Percentiles rank a stretch among this genome's conserved stretches.
These are phyloP conservation scores for Aspergillus taichungensis DNA, from an alignment of 495 filamentous ascomycete genomes.

Conservation along the genomic window DNA sequence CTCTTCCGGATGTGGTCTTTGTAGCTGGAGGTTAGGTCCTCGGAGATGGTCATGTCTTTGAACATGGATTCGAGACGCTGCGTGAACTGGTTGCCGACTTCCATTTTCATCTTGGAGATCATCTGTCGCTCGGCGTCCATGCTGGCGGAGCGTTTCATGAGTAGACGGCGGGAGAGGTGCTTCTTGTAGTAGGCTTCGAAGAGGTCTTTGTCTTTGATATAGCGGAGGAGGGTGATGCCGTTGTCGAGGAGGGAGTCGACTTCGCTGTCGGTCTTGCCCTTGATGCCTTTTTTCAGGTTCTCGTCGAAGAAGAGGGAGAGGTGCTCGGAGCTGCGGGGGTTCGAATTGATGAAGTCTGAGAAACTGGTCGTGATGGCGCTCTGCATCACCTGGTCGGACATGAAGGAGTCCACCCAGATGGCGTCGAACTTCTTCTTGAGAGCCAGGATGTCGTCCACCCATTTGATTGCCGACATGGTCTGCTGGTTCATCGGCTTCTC, in stretches of 20 bases:
- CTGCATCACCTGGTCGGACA: slow-evolving; percentile 66
- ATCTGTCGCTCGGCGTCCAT: slow-evolving; percentile 90
- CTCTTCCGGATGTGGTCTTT: slow-evolving; percentile 55
- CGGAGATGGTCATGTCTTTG: slow-evolving; percentile 87
- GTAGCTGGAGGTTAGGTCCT: slow-evolving; percentile 73
- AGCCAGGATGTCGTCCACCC: slow-evolving; percentile 83
- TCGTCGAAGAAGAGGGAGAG: slow-evolving; percentile 97
- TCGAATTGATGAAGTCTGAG: slow-evolving; percentile 82
- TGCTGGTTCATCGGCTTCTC: slow-evolving; percentile 48
- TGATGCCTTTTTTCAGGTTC: slow-evolving; percentile 87
- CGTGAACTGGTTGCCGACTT: slow-evolving; percentile 91
- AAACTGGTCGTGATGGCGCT: slow-evolving; percentile 78
- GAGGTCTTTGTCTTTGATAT: slow-evolving; percentile 84
- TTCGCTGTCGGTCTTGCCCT: slow-evolving; percentile 83
- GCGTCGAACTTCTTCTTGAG: slow-evolving; percentile 87
- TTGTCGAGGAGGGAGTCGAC: slow-evolving; percentile 85
- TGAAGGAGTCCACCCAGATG: slow-evolving; percentile 62
- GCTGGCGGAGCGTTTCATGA: slow-evolving; percentile 80
- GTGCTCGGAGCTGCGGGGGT: slow-evolving; percentile 74
- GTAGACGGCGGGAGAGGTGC: slow-evolving; percentile 75
- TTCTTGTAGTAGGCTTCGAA: slow-evolving; percentile 99
- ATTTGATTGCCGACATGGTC: slow-evolving; percentile 80
- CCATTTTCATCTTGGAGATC: slow-evolving; percentile 92
- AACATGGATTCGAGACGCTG: slow-evolving; percentile 95
- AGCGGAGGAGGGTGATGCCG: slow-evolving; percentile 76